phyloP scores from a whole-genome alignment of 768 basidiomycete genomes.

The Phallus indusiatus region DNA sequence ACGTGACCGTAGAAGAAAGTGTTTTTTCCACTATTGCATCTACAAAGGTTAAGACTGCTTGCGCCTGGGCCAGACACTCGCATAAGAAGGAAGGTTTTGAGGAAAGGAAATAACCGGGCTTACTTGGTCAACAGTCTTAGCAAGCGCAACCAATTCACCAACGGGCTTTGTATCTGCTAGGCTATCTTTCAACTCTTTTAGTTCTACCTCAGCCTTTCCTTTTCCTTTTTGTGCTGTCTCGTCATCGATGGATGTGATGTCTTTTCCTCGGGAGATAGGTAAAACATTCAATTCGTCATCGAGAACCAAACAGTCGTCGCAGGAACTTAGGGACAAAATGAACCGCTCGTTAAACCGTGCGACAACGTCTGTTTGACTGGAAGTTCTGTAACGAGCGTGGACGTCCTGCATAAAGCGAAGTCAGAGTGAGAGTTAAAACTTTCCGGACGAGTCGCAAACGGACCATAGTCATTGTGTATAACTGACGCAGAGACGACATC shows the following conservation, averaged over 20 bases:
- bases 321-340: slow-evolving; percentile 92
- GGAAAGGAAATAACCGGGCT: slow-evolving; percentile 3
- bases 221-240: slow-evolving; percentile 31
- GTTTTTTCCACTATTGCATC: slow-evolving; percentile 92
- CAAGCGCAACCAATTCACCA: slow-evolving; percentile 81
- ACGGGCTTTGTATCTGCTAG: slow-evolving; percentile 78
- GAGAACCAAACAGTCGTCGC: slow-evolving; percentile 84
- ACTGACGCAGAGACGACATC: slow-evolving; percentile 84
- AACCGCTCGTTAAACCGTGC: slow-evolving; percentile 99
- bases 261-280: slow-evolving; percentile 90
- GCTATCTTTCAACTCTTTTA: slow-evolving; percentile 69
- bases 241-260: slow-evolving; percentile 62
- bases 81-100: background rate
- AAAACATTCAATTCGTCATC: slow-evolving; percentile 98
- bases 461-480: slow-evolving; percentile 85
- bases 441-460: slow-evolving; percentile 33
- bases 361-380: slow-evolving; percentile 78
- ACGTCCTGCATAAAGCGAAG: slow-evolving; percentile 57
- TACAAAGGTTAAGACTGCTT: slow-evolving; percentile 88
- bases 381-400: slow-evolving; percentile 88
- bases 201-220: slow-evolving; percentile 48
- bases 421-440: slow-evolving; percentile 11
- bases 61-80: slow-evolving; percentile 31
- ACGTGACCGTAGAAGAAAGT: slow-evolving; percentile 85
- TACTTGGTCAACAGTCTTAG: slow-evolving; percentile 88